Conservation (phyloP, 192 early-diverging fungal species). For the Helicostylum pulchrum region DNA sequence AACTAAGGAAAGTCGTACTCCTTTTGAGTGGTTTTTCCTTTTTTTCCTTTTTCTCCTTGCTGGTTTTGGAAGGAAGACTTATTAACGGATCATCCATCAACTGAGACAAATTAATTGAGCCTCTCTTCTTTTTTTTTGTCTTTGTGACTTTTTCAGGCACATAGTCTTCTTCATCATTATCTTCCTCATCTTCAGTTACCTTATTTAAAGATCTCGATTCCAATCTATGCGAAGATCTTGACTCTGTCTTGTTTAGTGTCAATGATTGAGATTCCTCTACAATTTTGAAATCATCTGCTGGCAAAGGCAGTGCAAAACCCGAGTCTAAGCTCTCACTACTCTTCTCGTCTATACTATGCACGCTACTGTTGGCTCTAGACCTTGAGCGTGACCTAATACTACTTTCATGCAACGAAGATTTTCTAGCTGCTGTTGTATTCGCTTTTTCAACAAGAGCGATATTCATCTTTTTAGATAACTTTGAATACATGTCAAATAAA, state of each 20-base stretch:
- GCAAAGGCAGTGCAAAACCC: not conserved
- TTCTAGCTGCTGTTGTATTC: not conserved
- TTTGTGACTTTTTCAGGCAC: not conserved
- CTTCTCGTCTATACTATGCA: not conserved
- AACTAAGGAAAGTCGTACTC: not conserved
- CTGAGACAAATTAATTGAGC: not conserved
- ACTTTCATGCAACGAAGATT: not conserved
- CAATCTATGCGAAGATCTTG: too few relatives aligned
- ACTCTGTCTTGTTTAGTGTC: too few relatives aligned
- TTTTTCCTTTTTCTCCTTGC: constrained; percentile 5
- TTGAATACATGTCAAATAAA: constrained; percentile 5
- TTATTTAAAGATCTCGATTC: not conserved
- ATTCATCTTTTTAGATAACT: constrained; percentile 4
- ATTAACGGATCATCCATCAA: constrained; percentile 12
- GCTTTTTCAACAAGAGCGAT: not conserved
- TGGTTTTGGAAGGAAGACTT: not conserved
- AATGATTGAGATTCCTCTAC: too few relatives aligned
- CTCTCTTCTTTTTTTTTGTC: not conserved
- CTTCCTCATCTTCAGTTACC: not conserved
- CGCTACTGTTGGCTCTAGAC: not conserved
- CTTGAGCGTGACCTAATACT: not conserved
- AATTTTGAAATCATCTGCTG: not conserved
- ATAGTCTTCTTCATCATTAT: not conserved
- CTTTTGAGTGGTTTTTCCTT: not conserved
- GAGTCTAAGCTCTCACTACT: not conserved